phyloP scores from a whole-genome alignment of 768 basidiomycete genomes.

The Leucocoprinus leucothites region DNA sequence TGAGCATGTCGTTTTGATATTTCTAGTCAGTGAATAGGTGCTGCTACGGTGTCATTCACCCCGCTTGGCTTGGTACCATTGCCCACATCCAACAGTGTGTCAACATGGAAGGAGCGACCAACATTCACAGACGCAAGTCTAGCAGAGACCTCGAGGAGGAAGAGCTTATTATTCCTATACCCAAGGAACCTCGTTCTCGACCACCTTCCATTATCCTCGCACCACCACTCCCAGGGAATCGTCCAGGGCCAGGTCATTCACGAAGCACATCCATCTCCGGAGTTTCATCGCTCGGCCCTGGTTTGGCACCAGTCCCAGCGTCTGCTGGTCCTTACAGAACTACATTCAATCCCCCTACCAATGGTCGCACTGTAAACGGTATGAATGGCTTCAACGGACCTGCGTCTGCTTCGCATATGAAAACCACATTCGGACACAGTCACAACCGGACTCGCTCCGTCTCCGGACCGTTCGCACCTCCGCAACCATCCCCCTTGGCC shows the following conservation, averaged over 20 bases:
- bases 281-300: constrained; percentile 5
- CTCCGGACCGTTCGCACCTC: constrained; percentile 48
- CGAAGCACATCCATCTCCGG: constrained; percentile 25
- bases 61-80: not conserved
- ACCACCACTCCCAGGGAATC: constrained; percentile 12
- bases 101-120: not conserved
- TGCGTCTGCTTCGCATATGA: constrained; percentile 27
- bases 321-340: constrained; percentile 30
- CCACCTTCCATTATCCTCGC: not conserved
- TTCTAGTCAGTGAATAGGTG: not conserved
- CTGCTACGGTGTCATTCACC: constrained; percentile 2
- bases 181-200: not conserved
- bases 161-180: not conserved
- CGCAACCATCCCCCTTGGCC: constrained; percentile 49
- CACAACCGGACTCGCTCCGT: constrained; percentile 48
- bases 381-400: constrained; percentile 11
- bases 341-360: constrained; percentile 20
- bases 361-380: constrained; percentile 19
- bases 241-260: constrained; percentile 15
- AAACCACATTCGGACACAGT: constrained; percentile 28
- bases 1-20: not conserved
- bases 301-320: constrained; percentile 12
- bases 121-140: constrained; percentile 14
- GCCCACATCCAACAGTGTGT: not conserved
- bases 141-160: constrained; percentile 13